Conservation (phyloP, 257 asterid genomes). For the Nemophila menziesii region DNA sequence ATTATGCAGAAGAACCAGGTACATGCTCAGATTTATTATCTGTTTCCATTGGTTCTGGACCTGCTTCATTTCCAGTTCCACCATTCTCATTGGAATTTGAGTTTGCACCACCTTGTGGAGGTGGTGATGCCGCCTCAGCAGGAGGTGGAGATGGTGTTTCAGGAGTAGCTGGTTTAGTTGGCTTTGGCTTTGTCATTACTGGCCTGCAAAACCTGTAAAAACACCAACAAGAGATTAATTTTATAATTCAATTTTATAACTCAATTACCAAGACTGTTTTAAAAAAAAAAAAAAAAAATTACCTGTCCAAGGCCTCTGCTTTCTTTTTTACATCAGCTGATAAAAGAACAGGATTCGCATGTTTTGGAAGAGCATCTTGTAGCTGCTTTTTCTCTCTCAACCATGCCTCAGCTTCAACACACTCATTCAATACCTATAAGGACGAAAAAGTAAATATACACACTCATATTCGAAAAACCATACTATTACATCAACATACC, state of each 20-base stretch:
- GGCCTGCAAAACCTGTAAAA: conserved; percentile 68
- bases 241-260: background rate
- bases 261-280: too few relatives aligned
- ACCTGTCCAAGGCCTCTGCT: conserved; percentile 83
- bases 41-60: conserved; percentile 59
- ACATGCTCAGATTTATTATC: conserved; percentile 39
- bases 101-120: conserved; percentile 29
- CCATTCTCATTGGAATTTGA: conserved; percentile 16
- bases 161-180: conserved; percentile 58
- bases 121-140: conserved; percentile 45
- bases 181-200: conserved; percentile 76
- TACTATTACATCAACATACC: conserved; percentile 21
- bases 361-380: conserved; percentile 72
- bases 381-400: conserved; percentile 66
- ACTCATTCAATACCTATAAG: conserved; percentile 64
- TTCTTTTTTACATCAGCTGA: conserved; percentile 63
- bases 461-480: background rate
- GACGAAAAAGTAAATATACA: background rate
- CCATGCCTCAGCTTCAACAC: conserved; percentile 90
- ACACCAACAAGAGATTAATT: background rate
- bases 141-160: conserved; percentile 48
- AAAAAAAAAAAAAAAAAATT: conserved; percentile 3
- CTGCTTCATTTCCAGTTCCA: conserved; percentile 24
- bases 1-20: conserved; percentile 17
- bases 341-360: conserved; percentile 57